Evolutionary conservation across 768 basidiomycete species (phyloP).

Genomic region (Tylopilus plumbeoviolaceoides): DNA sequence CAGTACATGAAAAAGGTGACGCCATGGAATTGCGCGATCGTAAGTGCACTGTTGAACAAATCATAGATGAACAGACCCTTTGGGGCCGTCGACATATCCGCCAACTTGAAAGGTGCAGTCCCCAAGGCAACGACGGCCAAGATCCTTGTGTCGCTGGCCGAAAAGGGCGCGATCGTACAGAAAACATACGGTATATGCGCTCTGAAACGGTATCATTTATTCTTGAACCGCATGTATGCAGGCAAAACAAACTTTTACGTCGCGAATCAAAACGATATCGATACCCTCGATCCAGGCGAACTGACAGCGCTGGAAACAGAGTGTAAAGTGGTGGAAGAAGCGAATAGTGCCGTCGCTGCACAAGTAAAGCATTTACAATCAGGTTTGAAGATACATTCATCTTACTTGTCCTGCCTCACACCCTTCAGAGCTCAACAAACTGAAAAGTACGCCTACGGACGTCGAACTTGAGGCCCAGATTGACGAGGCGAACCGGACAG

Average conservation of each 20-base stretch:
- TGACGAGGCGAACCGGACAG: constrained; percentile 46
- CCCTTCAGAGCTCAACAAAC: constrained; percentile 55
- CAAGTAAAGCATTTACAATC: constrained; percentile 46
- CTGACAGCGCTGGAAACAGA: constrained; percentile 59
- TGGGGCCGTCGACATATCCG: constrained; percentile 87
- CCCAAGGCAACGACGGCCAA: constrained; percentile 84
- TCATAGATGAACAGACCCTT: constrained; percentile 88
- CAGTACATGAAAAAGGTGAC: constrained; percentile 73
- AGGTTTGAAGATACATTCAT: constrained; percentile 16
- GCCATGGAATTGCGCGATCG: not conserved
- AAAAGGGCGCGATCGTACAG: constrained; percentile 76
- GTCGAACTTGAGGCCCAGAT: constrained; percentile 57
- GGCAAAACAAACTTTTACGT: constrained; percentile 89
- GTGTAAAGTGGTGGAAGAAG: constrained; percentile 52
- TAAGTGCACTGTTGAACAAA: constrained; percentile 4
- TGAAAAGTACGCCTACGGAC: constrained; percentile 68
- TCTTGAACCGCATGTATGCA: constrained; percentile 23
- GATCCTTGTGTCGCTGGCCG: constrained; percentile 76
- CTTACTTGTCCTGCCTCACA: constrained; percentile 8
- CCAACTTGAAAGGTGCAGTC: constrained; percentile 87
- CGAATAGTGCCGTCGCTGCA: constrained; percentile 47
- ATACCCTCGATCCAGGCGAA: constrained; percentile 58
- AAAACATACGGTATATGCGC: constrained; percentile 71
- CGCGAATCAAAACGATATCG: constrained; percentile 71
- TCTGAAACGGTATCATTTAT: not conserved